phyloP scores from a whole-genome alignment of 1,139 yeast genomes.

The Suhomyces coccinellae region DNA sequence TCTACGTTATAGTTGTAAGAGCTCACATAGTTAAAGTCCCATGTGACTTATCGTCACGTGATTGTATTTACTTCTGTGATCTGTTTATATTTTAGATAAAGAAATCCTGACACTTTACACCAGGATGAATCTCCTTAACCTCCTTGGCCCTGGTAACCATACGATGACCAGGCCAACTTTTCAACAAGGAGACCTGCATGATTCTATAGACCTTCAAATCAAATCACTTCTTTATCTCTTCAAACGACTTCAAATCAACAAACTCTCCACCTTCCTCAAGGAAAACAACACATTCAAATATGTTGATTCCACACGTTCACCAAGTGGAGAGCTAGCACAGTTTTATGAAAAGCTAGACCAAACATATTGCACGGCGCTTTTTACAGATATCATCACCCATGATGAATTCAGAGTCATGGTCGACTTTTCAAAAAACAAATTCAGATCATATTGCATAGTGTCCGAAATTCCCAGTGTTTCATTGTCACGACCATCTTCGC shows the following conservation, averaged over 20 bases:
- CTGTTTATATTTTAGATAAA: conserved; percentile 11
- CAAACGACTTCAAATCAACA: conserved; percentile 51
- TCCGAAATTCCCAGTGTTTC: conserved; percentile 43
- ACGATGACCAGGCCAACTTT: conserved; percentile 44
- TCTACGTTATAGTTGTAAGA: not conserved
- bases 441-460: conserved; percentile 57
- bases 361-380: conserved; percentile 49
- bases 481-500: conserved; percentile 20
- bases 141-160: conserved; percentile 5
- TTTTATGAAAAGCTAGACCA: conserved; percentile 44
- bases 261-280: conserved; percentile 40
- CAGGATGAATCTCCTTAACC: conserved; percentile 8
- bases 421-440: conserved; percentile 66
- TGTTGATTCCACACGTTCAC: conserved; percentile 5
- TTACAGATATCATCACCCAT: conserved; percentile 39
- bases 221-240: conserved; percentile 58
- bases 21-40: not conserved
- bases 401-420: conserved; percentile 64
- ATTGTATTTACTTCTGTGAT: not conserved
- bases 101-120: not conserved
- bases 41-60: not conserved
- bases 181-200: conserved; percentile 48
- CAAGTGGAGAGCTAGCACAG: conserved; percentile 1
- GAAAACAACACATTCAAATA: conserved; percentile 23
- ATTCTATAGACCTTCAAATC: conserved; percentile 59